Evolutionary conservation across 1,284 basidiomycete genomes (phyloP).

Genomic region (Chondrostereum purpureum): DNA sequence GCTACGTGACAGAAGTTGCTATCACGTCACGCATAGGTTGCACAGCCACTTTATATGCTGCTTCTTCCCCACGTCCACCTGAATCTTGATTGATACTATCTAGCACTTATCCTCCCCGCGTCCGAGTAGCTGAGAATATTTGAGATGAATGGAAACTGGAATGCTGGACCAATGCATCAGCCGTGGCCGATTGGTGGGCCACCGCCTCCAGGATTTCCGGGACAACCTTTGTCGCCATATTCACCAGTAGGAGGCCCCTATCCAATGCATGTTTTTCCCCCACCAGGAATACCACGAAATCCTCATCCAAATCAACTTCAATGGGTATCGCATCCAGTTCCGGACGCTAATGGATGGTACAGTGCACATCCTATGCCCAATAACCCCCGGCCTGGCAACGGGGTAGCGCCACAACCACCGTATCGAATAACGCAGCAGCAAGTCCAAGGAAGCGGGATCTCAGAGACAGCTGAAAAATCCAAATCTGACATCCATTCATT

Average conservation of each 20-base stretch:
- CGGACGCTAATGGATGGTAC: constrained; percentile 1
- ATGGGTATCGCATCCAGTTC: neutral
- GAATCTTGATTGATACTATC: no score
- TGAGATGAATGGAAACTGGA: no score
- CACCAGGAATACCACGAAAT: neutral
- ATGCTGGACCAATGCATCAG: no score
- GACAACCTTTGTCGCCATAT: no score
- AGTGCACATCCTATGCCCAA: neutral
- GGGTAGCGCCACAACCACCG: neutral
- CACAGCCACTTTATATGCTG: no score
- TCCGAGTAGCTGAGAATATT: no score
- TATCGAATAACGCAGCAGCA: neutral
- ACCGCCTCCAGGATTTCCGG: no score
- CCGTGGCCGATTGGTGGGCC: no score
- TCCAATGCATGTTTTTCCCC: neutral
- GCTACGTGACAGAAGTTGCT: no score
- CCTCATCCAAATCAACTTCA: neutral
- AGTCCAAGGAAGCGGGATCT: neutral
- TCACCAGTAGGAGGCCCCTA: neutral
- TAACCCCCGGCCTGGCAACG: neutral
- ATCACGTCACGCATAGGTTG: no score
- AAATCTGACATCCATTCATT: constrained; percentile 23
- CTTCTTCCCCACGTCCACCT: no score
- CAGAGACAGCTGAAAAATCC: neutral
- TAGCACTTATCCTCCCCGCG: no score